Evolutionary conservation across 2,329 filamentous ascomycete genomes (phyloP), one percentile per base, ranked within the genome.

Genomic region (Metarhizium anisopliae): DNA sequence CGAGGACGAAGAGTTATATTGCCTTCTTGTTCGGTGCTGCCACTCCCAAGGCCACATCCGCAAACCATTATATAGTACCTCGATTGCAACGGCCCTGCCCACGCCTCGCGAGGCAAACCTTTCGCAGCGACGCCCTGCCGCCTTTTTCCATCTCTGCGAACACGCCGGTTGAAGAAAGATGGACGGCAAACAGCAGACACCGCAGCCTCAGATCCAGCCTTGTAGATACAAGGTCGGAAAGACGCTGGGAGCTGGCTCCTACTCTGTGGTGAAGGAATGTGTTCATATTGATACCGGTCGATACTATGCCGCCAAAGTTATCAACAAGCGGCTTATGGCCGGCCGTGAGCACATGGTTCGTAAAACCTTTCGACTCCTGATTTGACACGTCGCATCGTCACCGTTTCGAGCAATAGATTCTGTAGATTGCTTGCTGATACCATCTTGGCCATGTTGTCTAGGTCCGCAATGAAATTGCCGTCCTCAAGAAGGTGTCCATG

Each of bases 141-240:
- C 38, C 4, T 13, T 14, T 13, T n/a, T 42, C 35, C n/a, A 40
- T 32, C 32, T 11, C 10, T 6, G 51, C 42, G 45, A 32, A 10
- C 45, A 13, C 16, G 16, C 45, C 32, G 25, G 30, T n/a, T 30
- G 50, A 16, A 20, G 20, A n/a, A 47, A 25, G 20, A 67, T 66
- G 64, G 64, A 63, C 42, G 65, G 56, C 53, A 63, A 64, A 58
- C 64, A 63, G 55, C 58, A 52, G 63, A 53, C 58, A 57, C 61
- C 59, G 56, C 65, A 61, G 52, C 81, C 86, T 2, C 86, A 91
- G 71, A 84, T 97, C 60, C 92, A 97, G 74, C 92, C 94, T 65
- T 99, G 93, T 72, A 85, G 92, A 63, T 99, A 99, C 80, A 99
- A 97, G 77, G 96, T 95, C 6, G 94, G 94, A 61, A 99, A 99